Evolutionary conservation across 805 yeast genomes (phyloP).

Genomic region (Saccharomyces jurei): DNA sequence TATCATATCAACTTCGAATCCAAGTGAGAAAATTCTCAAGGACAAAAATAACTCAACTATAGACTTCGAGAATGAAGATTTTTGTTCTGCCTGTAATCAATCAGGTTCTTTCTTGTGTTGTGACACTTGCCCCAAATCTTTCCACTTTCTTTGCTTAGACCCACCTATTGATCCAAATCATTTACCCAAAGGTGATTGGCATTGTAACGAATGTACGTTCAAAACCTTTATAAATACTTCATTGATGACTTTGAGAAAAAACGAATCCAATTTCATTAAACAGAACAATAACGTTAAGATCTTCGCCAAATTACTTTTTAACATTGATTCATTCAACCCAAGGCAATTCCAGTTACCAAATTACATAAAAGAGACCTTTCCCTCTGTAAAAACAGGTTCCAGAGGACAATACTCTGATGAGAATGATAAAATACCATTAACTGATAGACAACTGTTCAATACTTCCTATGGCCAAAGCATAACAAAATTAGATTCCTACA

Average conservation of each 20-base stretch:
- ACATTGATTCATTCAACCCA: slow-evolving; percentile 55
- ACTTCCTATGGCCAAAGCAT: slow-evolving; percentile 35
- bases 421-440: slow-evolving; percentile 38
- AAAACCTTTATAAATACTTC: slow-evolving; percentile 18
- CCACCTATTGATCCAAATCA: slow-evolving; percentile 75
- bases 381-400: slow-evolving; percentile 58
- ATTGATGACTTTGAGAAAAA: slow-evolving; percentile 8
- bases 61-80: slow-evolving; percentile 64
- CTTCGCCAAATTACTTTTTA: slow-evolving; percentile 52
- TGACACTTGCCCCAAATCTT: slow-evolving; percentile 85
- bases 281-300: slow-evolving; percentile 22
- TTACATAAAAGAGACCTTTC: slow-evolving; percentile 59
- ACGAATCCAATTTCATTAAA: slow-evolving; percentile 13
- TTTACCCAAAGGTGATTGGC: slow-evolving; percentile 87
- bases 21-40: slow-evolving; percentile 2
- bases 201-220: slow-evolving; percentile 65
- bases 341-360: slow-evolving; percentile 60
- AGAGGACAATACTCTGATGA: slow-evolving; percentile 66
- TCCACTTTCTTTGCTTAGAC: slow-evolving; percentile 84
- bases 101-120: slow-evolving; percentile 88
- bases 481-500: slow-evolving; percentile 32
- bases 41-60: slow-evolving; percentile 27
- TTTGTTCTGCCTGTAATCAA: slow-evolving; percentile 83
- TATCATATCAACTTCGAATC: background rate
- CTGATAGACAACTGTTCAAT: slow-evolving; percentile 37